Conservation (phyloP, 768 basidiomycete species). For the Calocybe gangraenosa region DNA sequence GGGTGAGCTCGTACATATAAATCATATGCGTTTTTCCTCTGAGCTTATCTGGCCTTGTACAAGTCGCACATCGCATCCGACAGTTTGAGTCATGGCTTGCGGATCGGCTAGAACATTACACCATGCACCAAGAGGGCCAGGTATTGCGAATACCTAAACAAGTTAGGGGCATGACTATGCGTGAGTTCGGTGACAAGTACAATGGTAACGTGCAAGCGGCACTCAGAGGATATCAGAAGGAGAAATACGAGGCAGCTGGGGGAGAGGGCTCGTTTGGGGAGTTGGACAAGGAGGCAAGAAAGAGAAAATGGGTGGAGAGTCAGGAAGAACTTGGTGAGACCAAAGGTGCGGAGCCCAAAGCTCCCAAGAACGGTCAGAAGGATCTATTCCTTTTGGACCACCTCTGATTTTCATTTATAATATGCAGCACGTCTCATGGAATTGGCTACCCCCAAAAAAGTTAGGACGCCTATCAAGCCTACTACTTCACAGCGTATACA, state of each 20-base stretch:
- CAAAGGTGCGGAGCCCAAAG: slow-evolving; percentile 32
- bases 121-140: slow-evolving; percentile 69
- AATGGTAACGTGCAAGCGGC: slow-evolving; percentile 72
- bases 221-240: slow-evolving; percentile 63
- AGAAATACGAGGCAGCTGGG: slow-evolving; percentile 48
- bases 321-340: slow-evolving; percentile 46
- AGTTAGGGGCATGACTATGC: slow-evolving; percentile 67
- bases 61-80: slow-evolving; percentile 70
- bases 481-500: slow-evolving; percentile 49
- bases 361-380: slow-evolving; percentile 55
- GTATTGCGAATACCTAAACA: slow-evolving; percentile 72
- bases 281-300: slow-evolving; percentile 65
- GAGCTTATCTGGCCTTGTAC: background rate
- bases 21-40: background rate
- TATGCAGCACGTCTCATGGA: slow-evolving; percentile 37
- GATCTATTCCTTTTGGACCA: slow-evolving; percentile 2
- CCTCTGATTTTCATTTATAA: slow-evolving; percentile 13
- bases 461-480: slow-evolving; percentile 45
- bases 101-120: slow-evolving; percentile 71
- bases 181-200: slow-evolving; percentile 76
- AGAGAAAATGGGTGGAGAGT: slow-evolving; percentile 73
- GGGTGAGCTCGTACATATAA: slow-evolving; percentile 36
- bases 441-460: slow-evolving; percentile 49
- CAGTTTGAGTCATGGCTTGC: slow-evolving; percentile 75
- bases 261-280: slow-evolving; percentile 47